These are phyloP conservation scores for Sporothrix dimorphospora DNA, from an alignment of 2,329 filamentous ascomycete species.

Conservation along the genomic window DNA sequence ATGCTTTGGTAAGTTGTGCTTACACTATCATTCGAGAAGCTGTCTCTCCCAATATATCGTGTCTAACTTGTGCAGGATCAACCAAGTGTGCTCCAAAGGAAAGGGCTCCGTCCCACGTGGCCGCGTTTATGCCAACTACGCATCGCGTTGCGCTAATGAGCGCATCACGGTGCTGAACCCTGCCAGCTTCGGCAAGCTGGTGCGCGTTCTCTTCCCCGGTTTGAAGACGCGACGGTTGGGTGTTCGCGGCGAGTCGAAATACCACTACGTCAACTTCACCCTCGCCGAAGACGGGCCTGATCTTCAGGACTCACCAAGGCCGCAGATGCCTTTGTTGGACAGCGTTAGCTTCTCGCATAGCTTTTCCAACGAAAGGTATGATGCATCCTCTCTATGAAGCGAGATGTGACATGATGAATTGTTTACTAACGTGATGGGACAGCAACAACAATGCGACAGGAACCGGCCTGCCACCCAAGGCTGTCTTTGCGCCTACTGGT, in stretches of 20 bases:
- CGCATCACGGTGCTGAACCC: slow-evolving; percentile 94
- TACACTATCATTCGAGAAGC: background rate
- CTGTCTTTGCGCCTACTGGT: slow-evolving; percentile 18
- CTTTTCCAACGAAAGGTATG: slow-evolving; percentile 50
- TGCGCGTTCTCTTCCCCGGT: slow-evolving; percentile 92
- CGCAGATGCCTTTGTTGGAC: slow-evolving; percentile 56
- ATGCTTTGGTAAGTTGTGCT: slow-evolving; percentile 75
- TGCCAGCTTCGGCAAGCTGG: slow-evolving; percentile 95
- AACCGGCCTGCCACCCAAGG: slow-evolving; percentile 18
- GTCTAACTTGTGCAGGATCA: slow-evolving; percentile 59
- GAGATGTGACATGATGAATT: too few species aligned
- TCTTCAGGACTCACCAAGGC: slow-evolving; percentile 49
- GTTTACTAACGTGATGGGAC: background rate
- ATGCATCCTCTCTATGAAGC: background rate
- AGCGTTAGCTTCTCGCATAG: slow-evolving; percentile 51
- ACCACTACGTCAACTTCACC: slow-evolving; percentile 81
- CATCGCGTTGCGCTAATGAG: slow-evolving; percentile 87
- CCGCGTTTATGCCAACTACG: slow-evolving; percentile 93
- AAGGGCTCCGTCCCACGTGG: slow-evolving; percentile 89
- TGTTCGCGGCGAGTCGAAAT: slow-evolving; percentile 95
- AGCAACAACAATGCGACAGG: slow-evolving; percentile 18
- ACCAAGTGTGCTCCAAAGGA: slow-evolving; percentile 70
- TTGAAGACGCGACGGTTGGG: slow-evolving; percentile 90
- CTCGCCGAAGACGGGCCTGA: slow-evolving; percentile 61
- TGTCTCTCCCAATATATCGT: background rate